These are phyloP conservation scores for Xerocomellus chrysenteron DNA, from an alignment of 768 basidiomycete species.

Conservation along the genomic window DNA sequence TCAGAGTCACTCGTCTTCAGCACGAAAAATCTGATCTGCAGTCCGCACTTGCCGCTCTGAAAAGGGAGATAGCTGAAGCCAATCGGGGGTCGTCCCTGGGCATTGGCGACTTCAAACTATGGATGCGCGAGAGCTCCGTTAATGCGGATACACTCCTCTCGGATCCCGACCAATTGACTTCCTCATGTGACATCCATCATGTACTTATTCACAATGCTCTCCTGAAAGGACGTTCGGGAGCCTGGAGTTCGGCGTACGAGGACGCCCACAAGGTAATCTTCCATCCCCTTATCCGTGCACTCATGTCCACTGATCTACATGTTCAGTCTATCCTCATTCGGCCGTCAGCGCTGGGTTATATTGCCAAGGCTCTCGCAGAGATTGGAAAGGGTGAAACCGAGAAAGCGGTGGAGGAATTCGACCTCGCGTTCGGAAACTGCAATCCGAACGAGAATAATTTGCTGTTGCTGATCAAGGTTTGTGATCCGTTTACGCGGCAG, in stretches of 20 bases:
- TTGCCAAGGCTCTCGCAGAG: not conserved
- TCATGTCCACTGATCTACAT: not conserved
- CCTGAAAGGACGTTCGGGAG: not conserved
- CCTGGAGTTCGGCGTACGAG: not conserved
- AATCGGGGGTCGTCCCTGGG: not conserved
- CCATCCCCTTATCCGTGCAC: not conserved
- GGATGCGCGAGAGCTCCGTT: not conserved
- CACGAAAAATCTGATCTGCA: not conserved
- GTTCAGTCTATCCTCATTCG: not conserved
- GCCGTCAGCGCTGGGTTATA: slow-evolving; percentile 5
- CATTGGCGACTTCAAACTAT: not conserved
- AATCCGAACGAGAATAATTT: too few species aligned
- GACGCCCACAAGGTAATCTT: not conserved
- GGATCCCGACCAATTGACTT: not conserved
- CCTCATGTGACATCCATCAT: not conserved
- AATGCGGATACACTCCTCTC: not conserved
- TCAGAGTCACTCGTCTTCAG: not conserved
- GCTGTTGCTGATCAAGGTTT: too few species aligned
- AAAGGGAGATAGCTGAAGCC: not conserved
- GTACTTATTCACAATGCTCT: not conserved
- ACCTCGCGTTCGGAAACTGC: too few species aligned
- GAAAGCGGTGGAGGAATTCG: too few species aligned
- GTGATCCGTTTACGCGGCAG: too few species aligned
- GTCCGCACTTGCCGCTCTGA: not conserved
- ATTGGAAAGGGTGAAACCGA: too few species aligned